Conservation (phyloP, 805 yeast species). For the Tetrapisispora fleetii region DNA sequence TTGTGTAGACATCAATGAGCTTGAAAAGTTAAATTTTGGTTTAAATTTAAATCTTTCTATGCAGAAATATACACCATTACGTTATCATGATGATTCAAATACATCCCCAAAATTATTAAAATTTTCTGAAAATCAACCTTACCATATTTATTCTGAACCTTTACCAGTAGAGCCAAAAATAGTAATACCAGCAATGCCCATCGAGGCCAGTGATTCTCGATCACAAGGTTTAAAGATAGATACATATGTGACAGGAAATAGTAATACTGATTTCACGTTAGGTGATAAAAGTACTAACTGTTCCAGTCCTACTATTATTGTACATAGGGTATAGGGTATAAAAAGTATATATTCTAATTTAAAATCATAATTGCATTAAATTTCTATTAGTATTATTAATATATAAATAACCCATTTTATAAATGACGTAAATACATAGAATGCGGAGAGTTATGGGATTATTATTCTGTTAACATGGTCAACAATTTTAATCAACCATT, state of each 20-base stretch:
- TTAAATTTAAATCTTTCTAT: too few relatives aligned
- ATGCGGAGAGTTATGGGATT: neutral
- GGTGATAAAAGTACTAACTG: neutral
- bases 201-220: too few relatives aligned
- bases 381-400: neutral
- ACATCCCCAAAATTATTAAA: constrained; percentile 25
- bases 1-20: neutral
- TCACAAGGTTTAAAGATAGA: neutral
- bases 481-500: neutral
- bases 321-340: constrained; percentile 1
- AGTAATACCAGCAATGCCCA: neutral
- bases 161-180: constrained; percentile 9
- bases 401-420: too few relatives aligned
- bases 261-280: neutral
- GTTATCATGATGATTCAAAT: neutral
- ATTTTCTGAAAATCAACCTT: constrained; percentile 17
- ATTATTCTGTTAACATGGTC: neutral
- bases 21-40: neutral
- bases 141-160: constrained; percentile 25
- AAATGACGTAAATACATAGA: neutral
- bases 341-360: neutral
- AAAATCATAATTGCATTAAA: neutral
- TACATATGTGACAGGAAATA: neutral
- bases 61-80: neutral
- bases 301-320: constrained; percentile 15